Evolutionary conservation across 345 rosid species (phyloP).

Genomic region (Gynandropsis gynandra): DNA sequence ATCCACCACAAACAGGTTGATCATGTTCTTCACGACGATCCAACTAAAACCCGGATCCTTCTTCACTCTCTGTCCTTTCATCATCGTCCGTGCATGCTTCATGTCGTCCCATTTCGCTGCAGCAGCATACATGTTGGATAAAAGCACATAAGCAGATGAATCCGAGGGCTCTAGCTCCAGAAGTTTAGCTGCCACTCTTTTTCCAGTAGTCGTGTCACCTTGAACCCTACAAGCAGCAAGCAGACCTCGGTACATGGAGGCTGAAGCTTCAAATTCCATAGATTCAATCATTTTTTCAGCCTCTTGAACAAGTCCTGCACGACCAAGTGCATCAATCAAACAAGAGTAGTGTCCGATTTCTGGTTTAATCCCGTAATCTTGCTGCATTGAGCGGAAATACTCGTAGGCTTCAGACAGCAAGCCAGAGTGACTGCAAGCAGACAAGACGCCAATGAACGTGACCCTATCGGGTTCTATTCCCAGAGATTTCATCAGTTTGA

Average conservation of each 20-base stretch:
- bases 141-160: constrained; percentile 42
- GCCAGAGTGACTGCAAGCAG: constrained; percentile 54
- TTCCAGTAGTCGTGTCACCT: constrained; percentile 44
- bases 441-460: constrained; percentile 44
- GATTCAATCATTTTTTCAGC: constrained; percentile 44
- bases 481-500: constrained; percentile 31
- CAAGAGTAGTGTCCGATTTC: constrained; percentile 54
- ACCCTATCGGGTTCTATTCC: constrained; percentile 40
- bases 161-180: constrained; percentile 49
- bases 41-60: constrained; percentile 64
- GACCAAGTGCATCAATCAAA: constrained; percentile 57
- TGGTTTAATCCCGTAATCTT: constrained; percentile 43
- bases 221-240: constrained; percentile 52
- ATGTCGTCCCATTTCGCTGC: constrained; percentile 43
- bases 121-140: constrained; percentile 52
- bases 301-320: constrained; percentile 44
- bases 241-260: constrained; percentile 47
- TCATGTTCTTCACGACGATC: constrained; percentile 47
- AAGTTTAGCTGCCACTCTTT: constrained; percentile 38
- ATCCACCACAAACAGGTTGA: constrained; percentile 44
- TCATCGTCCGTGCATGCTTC: constrained; percentile 33
- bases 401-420: constrained; percentile 41
- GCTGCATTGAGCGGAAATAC: constrained; percentile 36
- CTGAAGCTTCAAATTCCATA: constrained; percentile 49
- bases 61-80: constrained; percentile 41